Conservation (phyloP, 495 filamentous ascomycete genomes). For the Saxophila tyrrhenica region DNA sequence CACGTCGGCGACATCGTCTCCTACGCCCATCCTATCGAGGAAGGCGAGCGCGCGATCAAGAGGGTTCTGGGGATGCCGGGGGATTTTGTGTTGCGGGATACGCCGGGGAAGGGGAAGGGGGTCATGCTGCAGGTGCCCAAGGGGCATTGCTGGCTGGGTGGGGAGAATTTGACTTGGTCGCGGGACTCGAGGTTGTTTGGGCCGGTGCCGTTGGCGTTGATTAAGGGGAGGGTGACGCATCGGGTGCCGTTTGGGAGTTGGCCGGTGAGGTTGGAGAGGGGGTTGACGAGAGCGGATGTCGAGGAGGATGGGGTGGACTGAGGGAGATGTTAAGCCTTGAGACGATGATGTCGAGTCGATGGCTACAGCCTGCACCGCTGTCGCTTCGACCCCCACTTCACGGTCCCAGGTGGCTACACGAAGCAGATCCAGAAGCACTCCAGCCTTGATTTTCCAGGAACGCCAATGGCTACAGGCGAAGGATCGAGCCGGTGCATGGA, state of each 20-base stretch:
- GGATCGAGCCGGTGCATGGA: too few species aligned
- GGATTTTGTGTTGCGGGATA: slow-evolving; percentile 73
- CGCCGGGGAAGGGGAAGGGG: slow-evolving; percentile 35
- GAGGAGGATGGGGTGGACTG: not conserved
- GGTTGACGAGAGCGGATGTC: not conserved
- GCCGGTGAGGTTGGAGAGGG: not conserved
- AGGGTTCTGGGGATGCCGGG: slow-evolving; percentile 77
- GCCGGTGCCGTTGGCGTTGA: slow-evolving; percentile 69
- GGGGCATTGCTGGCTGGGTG: slow-evolving; percentile 80
- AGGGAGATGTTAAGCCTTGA: not conserved
- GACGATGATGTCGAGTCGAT: not conserved
- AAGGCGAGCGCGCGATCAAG: slow-evolving; percentile 46
- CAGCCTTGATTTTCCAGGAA: too few species aligned
- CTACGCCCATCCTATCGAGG: slow-evolving; percentile 58
- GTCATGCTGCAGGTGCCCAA: slow-evolving; percentile 81
- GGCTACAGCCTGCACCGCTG: too few species aligned
- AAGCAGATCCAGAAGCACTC: too few species aligned
- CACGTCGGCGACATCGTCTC: slow-evolving; percentile 72
- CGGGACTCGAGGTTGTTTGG: slow-evolving; percentile 79
- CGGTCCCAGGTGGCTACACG: too few species aligned
- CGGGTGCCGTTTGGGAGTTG: not conserved
- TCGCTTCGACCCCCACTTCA: too few species aligned
- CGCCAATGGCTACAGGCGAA: too few species aligned
- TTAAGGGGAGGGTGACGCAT: slow-evolving; percentile 74
- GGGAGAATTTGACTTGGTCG: slow-evolving; percentile 76